These are phyloP conservation scores for Coelastrella sp. DNA, from an alignment of 139 green algal genomes.

Conservation along the genomic window DNA sequence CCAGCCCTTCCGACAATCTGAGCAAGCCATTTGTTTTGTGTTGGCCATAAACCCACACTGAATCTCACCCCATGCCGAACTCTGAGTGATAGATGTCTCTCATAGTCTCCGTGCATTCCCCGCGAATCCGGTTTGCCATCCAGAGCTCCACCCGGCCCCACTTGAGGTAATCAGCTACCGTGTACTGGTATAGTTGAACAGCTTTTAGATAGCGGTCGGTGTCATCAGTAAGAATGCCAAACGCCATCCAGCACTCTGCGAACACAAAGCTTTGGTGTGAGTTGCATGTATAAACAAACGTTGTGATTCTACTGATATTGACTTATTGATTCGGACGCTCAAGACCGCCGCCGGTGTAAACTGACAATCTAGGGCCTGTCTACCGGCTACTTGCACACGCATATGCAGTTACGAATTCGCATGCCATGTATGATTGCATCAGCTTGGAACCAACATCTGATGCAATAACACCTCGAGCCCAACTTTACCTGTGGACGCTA, in stretches of 20 bases:
- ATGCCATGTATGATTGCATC: not conserved
- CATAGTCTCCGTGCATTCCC: constrained; percentile 24
- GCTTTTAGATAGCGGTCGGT: not conserved
- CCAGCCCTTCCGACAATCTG: not conserved
- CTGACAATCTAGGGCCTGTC: too few species aligned
- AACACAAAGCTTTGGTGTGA: too few species aligned
- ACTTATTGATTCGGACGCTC: too few species aligned
- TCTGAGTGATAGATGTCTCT: constrained; percentile 34
- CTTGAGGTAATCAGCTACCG: not conserved
- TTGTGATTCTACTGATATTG: too few species aligned
- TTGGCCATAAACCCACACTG: not conserved
- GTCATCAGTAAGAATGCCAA: not conserved
- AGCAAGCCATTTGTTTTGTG: not conserved
- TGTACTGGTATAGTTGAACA: not conserved
- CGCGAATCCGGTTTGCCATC: not conserved
- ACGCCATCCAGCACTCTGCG: not conserved
- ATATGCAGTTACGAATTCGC: too few species aligned
- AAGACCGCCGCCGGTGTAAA: too few species aligned
- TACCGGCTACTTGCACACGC: too few species aligned
- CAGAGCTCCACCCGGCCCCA: not conserved
- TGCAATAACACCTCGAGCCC: too few species aligned
- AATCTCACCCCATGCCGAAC: not conserved
- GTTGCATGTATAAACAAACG: not conserved
- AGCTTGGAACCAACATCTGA: not conserved
- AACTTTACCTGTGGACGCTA: too few species aligned